Evolutionary conservation across 2,329 filamentous ascomycete genomes (phyloP).

Genomic region (Alternaria atra): DNA sequence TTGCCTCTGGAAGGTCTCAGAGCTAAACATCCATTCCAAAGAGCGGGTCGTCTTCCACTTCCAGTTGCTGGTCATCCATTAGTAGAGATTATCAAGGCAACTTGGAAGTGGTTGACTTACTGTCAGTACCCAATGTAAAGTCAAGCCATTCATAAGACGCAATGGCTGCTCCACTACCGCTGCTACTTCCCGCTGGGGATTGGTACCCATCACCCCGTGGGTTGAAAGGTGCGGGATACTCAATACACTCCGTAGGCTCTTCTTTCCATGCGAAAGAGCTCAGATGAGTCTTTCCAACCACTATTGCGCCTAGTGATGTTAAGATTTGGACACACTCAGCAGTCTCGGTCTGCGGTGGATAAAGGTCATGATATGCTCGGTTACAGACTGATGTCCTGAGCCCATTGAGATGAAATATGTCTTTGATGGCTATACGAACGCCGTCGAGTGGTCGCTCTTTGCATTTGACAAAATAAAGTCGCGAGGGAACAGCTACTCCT

Average conservation of each 20-base stretch:
- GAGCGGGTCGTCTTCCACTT: too few species aligned
- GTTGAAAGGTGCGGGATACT: slow-evolving; percentile 29
- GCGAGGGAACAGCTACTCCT: not conserved
- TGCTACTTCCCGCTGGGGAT: slow-evolving; percentile 13
- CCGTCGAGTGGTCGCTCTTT: slow-evolving; percentile 22
- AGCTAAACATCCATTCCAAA: too few species aligned
- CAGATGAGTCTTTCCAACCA: slow-evolving; percentile 62
- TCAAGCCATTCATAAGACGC: slow-evolving; percentile 24
- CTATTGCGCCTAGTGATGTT: slow-evolving; percentile 31
- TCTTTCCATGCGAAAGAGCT: slow-evolving; percentile 53
- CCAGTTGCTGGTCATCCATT: too few species aligned
- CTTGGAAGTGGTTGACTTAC: not conserved
- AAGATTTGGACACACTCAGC: slow-evolving; percentile 3
- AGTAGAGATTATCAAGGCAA: too few species aligned
- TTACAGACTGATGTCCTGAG: slow-evolving; percentile 15
- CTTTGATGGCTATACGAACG: slow-evolving; percentile 45
- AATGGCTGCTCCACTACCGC: slow-evolving; percentile 10
- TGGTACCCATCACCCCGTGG: slow-evolving; percentile 39
- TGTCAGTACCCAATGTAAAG: slow-evolving; percentile 47
- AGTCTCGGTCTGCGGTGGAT: slow-evolving; percentile 3
- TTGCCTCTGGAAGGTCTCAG: too few species aligned
- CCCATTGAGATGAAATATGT: slow-evolving; percentile 17
- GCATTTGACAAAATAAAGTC: not conserved
- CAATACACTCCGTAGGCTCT: slow-evolving; percentile 8
- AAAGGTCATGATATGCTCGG: slow-evolving; percentile 13